phyloP scores from a whole-genome alignment of 1,284 basidiomycete species.

The Boletus semigastroideus region DNA sequence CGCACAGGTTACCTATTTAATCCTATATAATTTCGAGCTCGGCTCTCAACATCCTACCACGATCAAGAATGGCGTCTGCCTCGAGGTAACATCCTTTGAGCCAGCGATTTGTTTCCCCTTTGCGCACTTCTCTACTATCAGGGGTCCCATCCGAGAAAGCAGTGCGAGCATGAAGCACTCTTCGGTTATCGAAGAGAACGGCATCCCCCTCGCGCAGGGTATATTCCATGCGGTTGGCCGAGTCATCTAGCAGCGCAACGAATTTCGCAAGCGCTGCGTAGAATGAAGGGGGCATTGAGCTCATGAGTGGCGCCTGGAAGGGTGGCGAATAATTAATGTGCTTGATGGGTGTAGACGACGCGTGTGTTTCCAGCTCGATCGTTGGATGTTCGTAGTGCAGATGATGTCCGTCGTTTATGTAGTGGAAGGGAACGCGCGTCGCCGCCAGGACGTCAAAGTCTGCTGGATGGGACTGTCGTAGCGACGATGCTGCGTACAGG shows the following conservation, averaged over 20 bases:
- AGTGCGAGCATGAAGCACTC: constrained; percentile 88
- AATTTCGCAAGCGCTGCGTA: constrained; percentile 71
- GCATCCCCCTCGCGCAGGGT: constrained; percentile 82
- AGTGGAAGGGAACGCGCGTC: constrained; percentile 82
- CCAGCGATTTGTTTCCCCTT: constrained; percentile 58
- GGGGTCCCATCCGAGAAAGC: constrained; percentile 59
- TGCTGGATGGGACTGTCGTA: constrained; percentile 51
- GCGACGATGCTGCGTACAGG: constrained; percentile 60
- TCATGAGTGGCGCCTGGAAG: constrained; percentile 81
- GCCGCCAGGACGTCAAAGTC: constrained; percentile 62
- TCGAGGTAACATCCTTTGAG: constrained; percentile 77
- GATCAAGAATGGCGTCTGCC: constrained; percentile 63
- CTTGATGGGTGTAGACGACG: constrained; percentile 37
- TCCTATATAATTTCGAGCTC: constrained; percentile 11
- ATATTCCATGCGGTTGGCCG: constrained; percentile 60
- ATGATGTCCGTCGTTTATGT: constrained; percentile 89
- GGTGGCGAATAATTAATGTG: constrained; percentile 94
- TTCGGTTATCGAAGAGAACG: constrained; percentile 90
- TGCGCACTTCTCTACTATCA: constrained; percentile 14
- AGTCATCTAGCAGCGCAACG: constrained; percentile 57
- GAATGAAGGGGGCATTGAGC: constrained; percentile 51
- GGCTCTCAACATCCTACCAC: constrained; percentile 37
- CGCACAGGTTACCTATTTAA: neutral
- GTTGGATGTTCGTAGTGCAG: constrained; percentile 80
- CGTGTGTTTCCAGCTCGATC: constrained; percentile 58